These are phyloP conservation scores for Mucor mucedo DNA, from an alignment of 371 early-diverging fungal genomes.

Conservation along the genomic window DNA sequence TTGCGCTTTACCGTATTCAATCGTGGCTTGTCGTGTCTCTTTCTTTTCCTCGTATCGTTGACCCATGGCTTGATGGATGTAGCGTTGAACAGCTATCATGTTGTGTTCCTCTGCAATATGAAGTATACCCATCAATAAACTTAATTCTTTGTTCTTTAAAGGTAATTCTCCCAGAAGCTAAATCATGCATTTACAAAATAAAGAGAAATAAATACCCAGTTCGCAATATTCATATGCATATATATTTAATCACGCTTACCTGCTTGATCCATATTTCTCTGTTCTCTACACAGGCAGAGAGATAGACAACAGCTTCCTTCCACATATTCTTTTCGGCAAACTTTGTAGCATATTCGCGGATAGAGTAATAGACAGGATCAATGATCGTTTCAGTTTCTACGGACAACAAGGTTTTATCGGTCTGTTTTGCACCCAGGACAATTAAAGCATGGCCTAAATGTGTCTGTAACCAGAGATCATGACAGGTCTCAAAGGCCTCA, in stretches of 20 bases:
- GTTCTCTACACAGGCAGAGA: slow-evolving; percentile 30
- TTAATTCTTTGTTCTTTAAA: slow-evolving; percentile 1
- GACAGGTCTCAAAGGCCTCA: slow-evolving; percentile 11
- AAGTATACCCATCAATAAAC: neutral
- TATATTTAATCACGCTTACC: slow-evolving; percentile 7
- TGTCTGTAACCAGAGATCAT: slow-evolving; percentile 27
- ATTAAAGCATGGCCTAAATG: slow-evolving; percentile 28
- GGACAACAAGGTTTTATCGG: too few species aligned
- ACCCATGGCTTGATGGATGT: slow-evolving; percentile 20
- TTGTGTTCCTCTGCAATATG: slow-evolving; percentile 3
- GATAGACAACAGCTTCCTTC: slow-evolving; percentile 39
- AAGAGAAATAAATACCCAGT: neutral
- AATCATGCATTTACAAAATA: neutral
- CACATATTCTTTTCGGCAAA: slow-evolving; percentile 35
- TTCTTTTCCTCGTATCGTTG: slow-evolving; percentile 24
- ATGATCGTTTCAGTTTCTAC: slow-evolving; percentile 8
- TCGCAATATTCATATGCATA: neutral
- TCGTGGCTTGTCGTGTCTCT: slow-evolving; percentile 21
- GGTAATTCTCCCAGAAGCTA: slow-evolving; percentile 2
- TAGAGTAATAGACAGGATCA: slow-evolving; percentile 37
- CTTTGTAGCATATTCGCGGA: slow-evolving; percentile 27
- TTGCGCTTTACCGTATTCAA: slow-evolving; percentile 31
- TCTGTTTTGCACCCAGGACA: neutral
- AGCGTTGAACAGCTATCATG: neutral
- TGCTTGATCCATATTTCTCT: slow-evolving; percentile 35